Conservation (phyloP, 202 grass and related monocot species). For the Bolboschoenoplectus hybrid region DNA sequence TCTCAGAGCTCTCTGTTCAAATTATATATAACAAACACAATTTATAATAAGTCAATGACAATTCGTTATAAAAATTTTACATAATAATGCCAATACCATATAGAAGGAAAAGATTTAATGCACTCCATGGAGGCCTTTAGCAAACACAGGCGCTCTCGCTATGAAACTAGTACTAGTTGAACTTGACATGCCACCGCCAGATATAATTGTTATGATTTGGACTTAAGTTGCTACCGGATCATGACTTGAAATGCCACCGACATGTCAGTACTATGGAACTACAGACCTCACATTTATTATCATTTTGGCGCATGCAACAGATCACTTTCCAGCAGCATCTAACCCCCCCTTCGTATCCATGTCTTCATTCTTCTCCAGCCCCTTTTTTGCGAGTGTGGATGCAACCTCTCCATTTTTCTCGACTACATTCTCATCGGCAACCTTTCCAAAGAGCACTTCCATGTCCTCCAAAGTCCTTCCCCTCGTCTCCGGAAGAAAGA, state of each 20-base stretch:
- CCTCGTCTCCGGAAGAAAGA: conserved; percentile 87
- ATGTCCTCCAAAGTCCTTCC: conserved; percentile 76
- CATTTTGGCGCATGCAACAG: background rate
- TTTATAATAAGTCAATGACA: background rate
- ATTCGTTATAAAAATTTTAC: background rate
- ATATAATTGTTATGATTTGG: background rate
- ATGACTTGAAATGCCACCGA: background rate
- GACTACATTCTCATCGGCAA: conserved; percentile 7
- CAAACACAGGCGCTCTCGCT: conserved; percentile 2
- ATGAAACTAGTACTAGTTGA: background rate
- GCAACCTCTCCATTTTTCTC: conserved; percentile 13
- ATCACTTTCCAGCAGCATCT: background rate
- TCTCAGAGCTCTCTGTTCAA: background rate
- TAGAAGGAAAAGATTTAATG: background rate
- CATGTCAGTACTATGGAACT: background rate
- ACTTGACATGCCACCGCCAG: background rate
- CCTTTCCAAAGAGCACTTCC: conserved; percentile 61
- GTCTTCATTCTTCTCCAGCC: conserved; percentile 19
- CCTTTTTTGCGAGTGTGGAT: background rate
- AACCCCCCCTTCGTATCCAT: background rate
- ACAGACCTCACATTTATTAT: conserved; percentile 24
- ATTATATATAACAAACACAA: background rate
- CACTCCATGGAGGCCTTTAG: background rate
- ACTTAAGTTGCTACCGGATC: background rate
- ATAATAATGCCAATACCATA: background rate